phyloP scores from a whole-genome alignment of 2,329 filamentous ascomycete genomes.

The Pseudogymnoascus sp. region DNA sequence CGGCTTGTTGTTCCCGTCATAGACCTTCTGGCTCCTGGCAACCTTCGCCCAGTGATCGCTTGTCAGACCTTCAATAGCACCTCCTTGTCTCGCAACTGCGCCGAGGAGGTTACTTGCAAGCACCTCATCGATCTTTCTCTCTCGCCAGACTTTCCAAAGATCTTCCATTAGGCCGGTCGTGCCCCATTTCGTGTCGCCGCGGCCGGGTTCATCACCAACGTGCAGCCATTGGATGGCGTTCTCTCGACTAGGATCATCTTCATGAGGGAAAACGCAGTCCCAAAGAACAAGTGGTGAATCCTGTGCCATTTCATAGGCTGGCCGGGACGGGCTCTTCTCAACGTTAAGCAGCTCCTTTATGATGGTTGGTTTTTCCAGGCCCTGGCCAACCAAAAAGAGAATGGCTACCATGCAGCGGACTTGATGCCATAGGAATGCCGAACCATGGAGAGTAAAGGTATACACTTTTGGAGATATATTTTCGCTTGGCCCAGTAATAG shows the following conservation, averaged over 20 bases:
- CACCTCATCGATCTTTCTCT: conserved; percentile 82
- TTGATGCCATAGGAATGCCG: conserved; percentile 96
- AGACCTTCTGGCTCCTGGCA: conserved; percentile 34
- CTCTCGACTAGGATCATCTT: conserved; percentile 33
- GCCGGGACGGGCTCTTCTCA: conserved; percentile 60
- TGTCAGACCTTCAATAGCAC: conserved; percentile 15
- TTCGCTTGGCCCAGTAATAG: conserved; percentile 9
- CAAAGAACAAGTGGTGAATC: conserved; percentile 87
- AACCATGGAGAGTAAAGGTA: conserved; percentile 79
- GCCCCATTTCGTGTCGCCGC: conserved; percentile 52
- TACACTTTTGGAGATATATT: conserved; percentile 55
- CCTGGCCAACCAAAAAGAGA: conserved; percentile 86
- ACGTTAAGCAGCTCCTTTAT: conserved; percentile 69
- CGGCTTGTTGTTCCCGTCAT: conserved; percentile 46
- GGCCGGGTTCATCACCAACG: conserved; percentile 56
- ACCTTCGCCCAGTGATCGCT: conserved; percentile 25
- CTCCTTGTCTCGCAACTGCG: conserved; percentile 39
- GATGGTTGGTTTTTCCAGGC: conserved; percentile 67
- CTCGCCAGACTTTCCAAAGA: conserved; percentile 76
- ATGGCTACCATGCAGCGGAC: conserved; percentile 90
- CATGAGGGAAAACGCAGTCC: conserved; percentile 80
- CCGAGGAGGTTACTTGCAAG: conserved; percentile 67
- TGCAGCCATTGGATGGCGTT: conserved; percentile 72
- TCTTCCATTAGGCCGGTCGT: conserved; percentile 59
- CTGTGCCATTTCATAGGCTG: conserved; percentile 82